Conservation (phyloP, 768 basidiomycete genomes). For the Antrodiella citrinella region DNA sequence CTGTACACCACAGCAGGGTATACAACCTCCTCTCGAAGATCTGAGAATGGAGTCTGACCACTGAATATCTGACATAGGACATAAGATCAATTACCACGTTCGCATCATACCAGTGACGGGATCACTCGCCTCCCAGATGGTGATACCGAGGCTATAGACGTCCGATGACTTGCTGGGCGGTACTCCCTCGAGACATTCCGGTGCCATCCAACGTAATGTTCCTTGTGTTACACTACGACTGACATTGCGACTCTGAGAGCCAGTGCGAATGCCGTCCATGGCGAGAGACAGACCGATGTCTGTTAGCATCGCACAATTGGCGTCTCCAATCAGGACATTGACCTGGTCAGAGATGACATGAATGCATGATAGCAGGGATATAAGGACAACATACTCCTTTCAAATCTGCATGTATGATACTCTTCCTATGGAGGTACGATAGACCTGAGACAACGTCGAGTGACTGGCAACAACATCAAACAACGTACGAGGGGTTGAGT, state of each 20-base stretch:
- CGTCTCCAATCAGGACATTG: conserved; percentile 4
- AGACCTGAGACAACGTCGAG: conserved; percentile 2
- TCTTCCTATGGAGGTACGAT: conserved; percentile 1
- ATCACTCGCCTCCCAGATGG: conserved; percentile 8
- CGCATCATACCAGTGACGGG: too few relatives aligned
- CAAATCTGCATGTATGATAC: conserved; percentile 5
- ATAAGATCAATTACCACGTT: too few relatives aligned
- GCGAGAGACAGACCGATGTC: conserved; percentile 3
- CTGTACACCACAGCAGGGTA: neutral
- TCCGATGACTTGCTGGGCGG: conserved; percentile 1
- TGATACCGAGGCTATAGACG: conserved; percentile 4
- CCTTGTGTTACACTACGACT: conserved; percentile 30
- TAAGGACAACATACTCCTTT: conserved; percentile 4
- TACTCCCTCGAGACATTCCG: conserved; percentile 1
- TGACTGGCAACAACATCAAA: too few relatives aligned
- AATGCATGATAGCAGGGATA: neutral
- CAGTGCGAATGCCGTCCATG: neutral
- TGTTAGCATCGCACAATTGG: neutral
- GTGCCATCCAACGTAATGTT: conserved; percentile 6
- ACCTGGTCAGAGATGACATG: neutral
- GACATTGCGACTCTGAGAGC: neutral
- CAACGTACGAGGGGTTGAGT: conserved; percentile 1
- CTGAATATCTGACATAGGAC: neutral
- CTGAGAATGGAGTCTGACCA: neutral
- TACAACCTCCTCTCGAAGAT: neutral